phyloP scores from a whole-genome alignment of 176 grass and related monocot species.

The Leersia perrieri region DNA sequence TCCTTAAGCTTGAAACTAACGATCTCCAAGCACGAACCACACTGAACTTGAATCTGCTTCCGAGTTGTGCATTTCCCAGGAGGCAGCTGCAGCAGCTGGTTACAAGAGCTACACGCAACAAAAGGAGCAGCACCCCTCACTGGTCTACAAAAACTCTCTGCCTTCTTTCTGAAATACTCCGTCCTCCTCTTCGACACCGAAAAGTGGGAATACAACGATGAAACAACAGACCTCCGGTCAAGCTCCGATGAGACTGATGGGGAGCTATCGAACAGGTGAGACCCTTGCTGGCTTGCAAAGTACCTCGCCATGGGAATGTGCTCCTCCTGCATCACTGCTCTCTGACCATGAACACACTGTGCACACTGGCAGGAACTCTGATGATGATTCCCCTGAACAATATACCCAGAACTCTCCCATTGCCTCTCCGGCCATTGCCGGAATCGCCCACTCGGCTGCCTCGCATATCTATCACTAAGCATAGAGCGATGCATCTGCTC shows the following conservation, averaged over 20 bases:
- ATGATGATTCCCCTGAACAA: constrained; percentile 34
- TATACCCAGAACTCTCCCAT: constrained; percentile 40
- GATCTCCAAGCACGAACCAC: constrained; percentile 74
- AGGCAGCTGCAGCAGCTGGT: constrained; percentile 68
- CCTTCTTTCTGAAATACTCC: constrained; percentile 57
- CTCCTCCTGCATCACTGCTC: constrained; percentile 23
- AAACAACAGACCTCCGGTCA: constrained; percentile 40
- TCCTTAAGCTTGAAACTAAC: constrained; percentile 48
- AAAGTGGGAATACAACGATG: constrained; percentile 49
- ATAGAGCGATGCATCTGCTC: constrained; percentile 27
- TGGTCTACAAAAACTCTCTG: constrained; percentile 38
- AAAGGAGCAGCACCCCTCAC: constrained; percentile 73
- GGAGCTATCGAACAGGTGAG: constrained; percentile 35
- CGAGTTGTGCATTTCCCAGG: constrained; percentile 29
- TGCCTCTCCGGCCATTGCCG: constrained; percentile 36
- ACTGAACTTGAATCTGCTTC: constrained; percentile 47
- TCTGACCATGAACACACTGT: constrained; percentile 33
- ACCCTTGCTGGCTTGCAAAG: constrained; percentile 48
- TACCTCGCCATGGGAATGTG: constrained; percentile 45
- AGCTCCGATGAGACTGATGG: constrained; percentile 42
- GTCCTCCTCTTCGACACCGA: constrained; percentile 35
- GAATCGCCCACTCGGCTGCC: constrained; percentile 33
- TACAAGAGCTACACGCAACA: constrained; percentile 63
- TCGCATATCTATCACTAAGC: constrained; percentile 43
- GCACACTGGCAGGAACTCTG: constrained; percentile 37